These are phyloP conservation scores for Volutella citrinella DNA, from an alignment of 2,329 filamentous ascomycete species.

Conservation along the genomic window DNA sequence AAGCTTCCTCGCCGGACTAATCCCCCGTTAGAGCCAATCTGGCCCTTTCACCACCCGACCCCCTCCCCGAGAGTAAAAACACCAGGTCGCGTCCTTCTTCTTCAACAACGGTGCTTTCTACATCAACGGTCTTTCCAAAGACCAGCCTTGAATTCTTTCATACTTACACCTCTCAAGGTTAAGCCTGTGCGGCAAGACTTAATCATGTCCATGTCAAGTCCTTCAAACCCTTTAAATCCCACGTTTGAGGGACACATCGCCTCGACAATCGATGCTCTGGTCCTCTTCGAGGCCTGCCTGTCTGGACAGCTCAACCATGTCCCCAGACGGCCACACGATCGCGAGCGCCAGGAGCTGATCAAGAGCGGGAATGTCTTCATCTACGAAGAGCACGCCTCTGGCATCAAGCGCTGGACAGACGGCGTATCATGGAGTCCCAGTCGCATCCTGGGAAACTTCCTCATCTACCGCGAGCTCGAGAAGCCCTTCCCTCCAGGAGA, in stretches of 20 bases:
- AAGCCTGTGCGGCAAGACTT: too few relatives aligned
- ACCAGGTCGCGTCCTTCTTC: too few relatives aligned
- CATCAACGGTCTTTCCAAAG: too few relatives aligned
- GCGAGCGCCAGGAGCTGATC: constrained; percentile 74
- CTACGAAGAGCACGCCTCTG: constrained; percentile 86
- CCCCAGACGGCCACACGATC: constrained; percentile 79
- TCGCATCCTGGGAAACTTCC: constrained; percentile 78
- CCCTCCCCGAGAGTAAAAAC: too few relatives aligned
- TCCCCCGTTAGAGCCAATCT: too few relatives aligned
- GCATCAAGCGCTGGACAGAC: constrained; percentile 93
- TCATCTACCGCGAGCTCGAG: constrained; percentile 80
- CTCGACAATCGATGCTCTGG: constrained; percentile 72
- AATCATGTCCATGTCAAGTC: constrained; percentile 25
- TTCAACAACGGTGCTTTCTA: too few relatives aligned
- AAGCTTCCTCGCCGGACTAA: too few relatives aligned
- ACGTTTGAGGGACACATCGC: constrained; percentile 66
- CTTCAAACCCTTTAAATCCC: constrained; percentile 46
- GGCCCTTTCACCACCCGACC: too few relatives aligned
- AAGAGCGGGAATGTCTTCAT: constrained; percentile 84
- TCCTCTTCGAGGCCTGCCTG: constrained; percentile 78
- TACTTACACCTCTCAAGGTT: constrained; percentile 10
- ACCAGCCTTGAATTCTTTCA: constrained; percentile 9
- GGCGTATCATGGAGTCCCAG: constrained; percentile 89
- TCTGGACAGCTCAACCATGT: constrained; percentile 70
- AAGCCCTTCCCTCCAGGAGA: constrained; percentile 76